Percentiles rank a stretch among this genome's conserved stretches.
These are phyloP conservation scores for Discostella stelligera DNA, from an alignment of 352 stramenopile species.

Conservation along the genomic window DNA sequence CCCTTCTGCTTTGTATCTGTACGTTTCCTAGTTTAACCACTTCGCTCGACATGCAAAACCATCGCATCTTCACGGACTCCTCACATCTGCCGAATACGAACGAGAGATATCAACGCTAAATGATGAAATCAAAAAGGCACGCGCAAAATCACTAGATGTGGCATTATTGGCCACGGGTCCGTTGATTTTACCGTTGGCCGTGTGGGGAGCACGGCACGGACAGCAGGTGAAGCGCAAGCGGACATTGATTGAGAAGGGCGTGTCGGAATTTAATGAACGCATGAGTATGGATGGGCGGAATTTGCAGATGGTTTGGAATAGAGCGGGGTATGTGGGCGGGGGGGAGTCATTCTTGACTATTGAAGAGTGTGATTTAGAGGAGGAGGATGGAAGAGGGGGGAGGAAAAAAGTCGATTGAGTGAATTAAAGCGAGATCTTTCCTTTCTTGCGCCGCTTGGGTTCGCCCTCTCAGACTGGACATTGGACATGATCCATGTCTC, in stretches of 20 bases:
- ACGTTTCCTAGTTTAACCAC: constrained; percentile 34
- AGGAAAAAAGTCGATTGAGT: constrained; percentile 39
- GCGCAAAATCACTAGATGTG: constrained; percentile 55
- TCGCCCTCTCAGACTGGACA: too few relatives aligned
- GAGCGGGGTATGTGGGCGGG: constrained; percentile 8
- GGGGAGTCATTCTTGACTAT: constrained; percentile 51
- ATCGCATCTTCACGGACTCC: constrained; percentile 49
- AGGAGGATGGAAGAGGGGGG: not conserved
- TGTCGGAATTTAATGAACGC: constrained; percentile 70
- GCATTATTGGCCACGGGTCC: constrained; percentile 55
- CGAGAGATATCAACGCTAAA: constrained; percentile 59
- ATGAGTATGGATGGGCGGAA: constrained; percentile 41
- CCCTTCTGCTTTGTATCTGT: not conserved
- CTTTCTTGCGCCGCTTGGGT: too few relatives aligned
- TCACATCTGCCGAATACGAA: constrained; percentile 63
- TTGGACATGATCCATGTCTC: too few relatives aligned
- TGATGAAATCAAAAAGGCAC: constrained; percentile 53
- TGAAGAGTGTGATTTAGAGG: constrained; percentile 34
- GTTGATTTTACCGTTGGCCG: constrained; percentile 58
- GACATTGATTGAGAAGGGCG: constrained; percentile 51
- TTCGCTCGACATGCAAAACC: constrained; percentile 29
- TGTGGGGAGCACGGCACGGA: constrained; percentile 66
- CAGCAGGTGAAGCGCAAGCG: constrained; percentile 56
- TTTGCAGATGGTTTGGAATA: constrained; percentile 52
- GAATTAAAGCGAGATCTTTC: too few relatives aligned